A percentile compares a stretch with the other conserved stretches of the same genome.
Conservation (phyloP, 495 filamentous ascomycete genomes). For the Monascus purpureus region DNA sequence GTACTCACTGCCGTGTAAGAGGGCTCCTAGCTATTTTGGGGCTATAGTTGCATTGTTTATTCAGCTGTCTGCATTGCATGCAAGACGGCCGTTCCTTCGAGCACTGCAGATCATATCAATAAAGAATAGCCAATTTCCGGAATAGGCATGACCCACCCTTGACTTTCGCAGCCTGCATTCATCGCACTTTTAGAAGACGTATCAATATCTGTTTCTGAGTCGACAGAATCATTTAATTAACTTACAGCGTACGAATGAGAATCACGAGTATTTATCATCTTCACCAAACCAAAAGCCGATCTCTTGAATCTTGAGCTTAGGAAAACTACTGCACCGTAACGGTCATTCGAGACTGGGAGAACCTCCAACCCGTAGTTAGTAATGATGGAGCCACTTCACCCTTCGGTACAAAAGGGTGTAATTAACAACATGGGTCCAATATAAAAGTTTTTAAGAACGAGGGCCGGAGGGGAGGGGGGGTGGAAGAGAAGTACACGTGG, state of each 20-base stretch:
- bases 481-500: no score
- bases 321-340: no score
- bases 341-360: no score
- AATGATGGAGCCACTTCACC: no score
- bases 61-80: conserved; percentile 29
- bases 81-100: conserved; percentile 34
- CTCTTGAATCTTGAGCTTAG: no score
- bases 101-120: conserved; percentile 16
- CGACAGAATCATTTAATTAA: no score
- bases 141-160: conserved; percentile 18
- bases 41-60: conserved; percentile 36
- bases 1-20: conserved; percentile 31
- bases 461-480: no score
- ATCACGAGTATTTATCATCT: conserved; percentile 34
- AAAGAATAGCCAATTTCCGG: background rate
- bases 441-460: no score
- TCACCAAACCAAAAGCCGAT: conserved; percentile 17
- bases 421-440: no score
- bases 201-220: no score
- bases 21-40: conserved; percentile 33
- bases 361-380: no score
- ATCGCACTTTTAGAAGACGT: conserved; percentile 22
- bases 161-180: conserved; percentile 36
- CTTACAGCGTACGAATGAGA: conserved; percentile 35
- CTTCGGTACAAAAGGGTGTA: no score